phyloP scores from a whole-genome alignment of 495 filamentous ascomycete species.

The Podospora pseudocomata region DNA sequence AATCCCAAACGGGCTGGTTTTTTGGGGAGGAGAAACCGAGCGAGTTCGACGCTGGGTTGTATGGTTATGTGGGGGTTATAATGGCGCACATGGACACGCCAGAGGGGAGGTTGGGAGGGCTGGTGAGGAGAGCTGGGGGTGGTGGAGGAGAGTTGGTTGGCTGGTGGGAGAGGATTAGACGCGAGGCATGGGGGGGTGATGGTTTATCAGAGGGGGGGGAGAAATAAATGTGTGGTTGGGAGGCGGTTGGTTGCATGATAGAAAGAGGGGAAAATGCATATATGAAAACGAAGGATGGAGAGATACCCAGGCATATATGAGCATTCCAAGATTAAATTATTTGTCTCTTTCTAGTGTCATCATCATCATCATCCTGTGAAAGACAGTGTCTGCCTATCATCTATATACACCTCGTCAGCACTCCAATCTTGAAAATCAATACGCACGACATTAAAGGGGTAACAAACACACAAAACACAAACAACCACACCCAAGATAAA shows the following conservation, averaged over 20 bases:
- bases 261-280: too few relatives aligned
- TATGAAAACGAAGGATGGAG: too few relatives aligned
- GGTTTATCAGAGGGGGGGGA: background rate
- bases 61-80: constrained; percentile 85
- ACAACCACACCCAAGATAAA: background rate
- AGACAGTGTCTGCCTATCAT: too few relatives aligned
- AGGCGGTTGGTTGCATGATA: too few relatives aligned
- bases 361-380: too few relatives aligned
- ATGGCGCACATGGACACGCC: constrained; percentile 33
- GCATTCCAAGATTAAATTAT: too few relatives aligned
- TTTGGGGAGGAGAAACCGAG: constrained; percentile 50
- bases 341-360: too few relatives aligned
- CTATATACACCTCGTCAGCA: too few relatives aligned
- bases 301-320: too few relatives aligned
- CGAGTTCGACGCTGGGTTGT: constrained; percentile 82
- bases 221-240: background rate
- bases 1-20: constrained; percentile 46
- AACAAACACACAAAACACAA: background rate
- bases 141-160: constrained; percentile 17
- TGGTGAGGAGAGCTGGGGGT: constrained; percentile 18
- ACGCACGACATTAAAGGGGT: too few relatives aligned
- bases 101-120: constrained; percentile 16
- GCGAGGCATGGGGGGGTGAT: background rate
- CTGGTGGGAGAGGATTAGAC: constrained; percentile 16
- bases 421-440: too few relatives aligned